These are phyloP conservation scores for Parathielavia appendiculata DNA, from an alignment of 495 filamentous ascomycete species.

Conservation along the genomic window DNA sequence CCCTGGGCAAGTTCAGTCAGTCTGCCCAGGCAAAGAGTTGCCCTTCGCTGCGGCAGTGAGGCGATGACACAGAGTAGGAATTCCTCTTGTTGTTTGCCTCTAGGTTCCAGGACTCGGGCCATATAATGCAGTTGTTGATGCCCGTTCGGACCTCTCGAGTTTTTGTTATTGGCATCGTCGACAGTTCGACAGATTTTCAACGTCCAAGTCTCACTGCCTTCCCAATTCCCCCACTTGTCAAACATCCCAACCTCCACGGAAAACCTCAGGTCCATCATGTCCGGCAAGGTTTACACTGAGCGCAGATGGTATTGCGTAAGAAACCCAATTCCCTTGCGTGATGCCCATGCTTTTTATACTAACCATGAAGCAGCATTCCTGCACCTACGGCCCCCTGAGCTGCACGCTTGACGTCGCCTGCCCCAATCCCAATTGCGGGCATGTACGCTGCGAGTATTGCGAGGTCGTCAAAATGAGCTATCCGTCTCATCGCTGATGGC, in stretches of 20 bases:
- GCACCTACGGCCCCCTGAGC: constrained; percentile 10
- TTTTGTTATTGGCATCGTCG: not conserved
- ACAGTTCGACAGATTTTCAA: too few relatives aligned
- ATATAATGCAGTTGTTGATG: not conserved
- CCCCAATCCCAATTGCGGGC: not conserved
- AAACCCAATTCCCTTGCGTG: not conserved
- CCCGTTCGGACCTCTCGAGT: not conserved
- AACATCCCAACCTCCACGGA: not conserved
- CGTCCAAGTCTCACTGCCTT: too few relatives aligned
- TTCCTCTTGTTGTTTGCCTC: not conserved
- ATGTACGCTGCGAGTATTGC: constrained; percentile 1
- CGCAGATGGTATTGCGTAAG: constrained; percentile 16
- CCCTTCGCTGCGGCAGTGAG: constrained; percentile 3
- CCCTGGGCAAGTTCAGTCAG: not conserved
- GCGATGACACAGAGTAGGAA: not conserved
- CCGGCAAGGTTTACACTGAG: not conserved
- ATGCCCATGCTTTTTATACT: not conserved
- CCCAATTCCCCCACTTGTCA: too few relatives aligned
- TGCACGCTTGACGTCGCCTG: not conserved
- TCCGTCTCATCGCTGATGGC: not conserved
- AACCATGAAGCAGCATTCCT: constrained; percentile 3
- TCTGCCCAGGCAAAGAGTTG: not conserved
- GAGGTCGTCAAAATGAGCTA: not conserved
- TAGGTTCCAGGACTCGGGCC: not conserved
- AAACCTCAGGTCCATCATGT: not conserved